Evolutionary conservation across 345 rosid genomes (phyloP).

Genomic region (Gossypium raimondii): DNA sequence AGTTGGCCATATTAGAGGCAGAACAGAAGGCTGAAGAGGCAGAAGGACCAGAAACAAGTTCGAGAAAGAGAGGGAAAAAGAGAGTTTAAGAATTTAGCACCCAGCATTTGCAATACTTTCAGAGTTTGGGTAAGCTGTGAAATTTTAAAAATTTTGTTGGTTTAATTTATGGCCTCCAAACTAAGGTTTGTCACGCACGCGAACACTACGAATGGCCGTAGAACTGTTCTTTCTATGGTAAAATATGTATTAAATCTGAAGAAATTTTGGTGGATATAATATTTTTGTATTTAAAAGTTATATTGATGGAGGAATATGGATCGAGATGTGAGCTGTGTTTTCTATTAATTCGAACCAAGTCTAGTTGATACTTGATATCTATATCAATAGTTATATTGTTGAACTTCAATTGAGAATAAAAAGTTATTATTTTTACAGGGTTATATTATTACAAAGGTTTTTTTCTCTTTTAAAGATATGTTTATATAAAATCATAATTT

Average conservation of each 20-base stretch:
- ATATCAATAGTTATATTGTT: too few relatives aligned
- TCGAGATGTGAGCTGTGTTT: too few relatives aligned
- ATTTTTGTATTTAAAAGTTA: background rate
- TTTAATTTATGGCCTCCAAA: background rate
- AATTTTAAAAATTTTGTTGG: background rate
- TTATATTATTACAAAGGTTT: too few relatives aligned
- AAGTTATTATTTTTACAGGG: too few relatives aligned
- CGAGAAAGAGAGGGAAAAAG: slow-evolving; percentile 65
- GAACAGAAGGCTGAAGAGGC: slow-evolving; percentile 96
- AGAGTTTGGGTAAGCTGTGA: background rate
- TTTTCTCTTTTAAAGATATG: too few relatives aligned
- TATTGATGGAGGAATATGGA: background rate
- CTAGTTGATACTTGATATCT: too few relatives aligned
- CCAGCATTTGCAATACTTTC: background rate
- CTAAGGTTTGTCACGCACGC: background rate
- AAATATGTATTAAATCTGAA: background rate
- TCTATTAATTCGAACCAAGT: too few relatives aligned
- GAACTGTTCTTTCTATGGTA: background rate
- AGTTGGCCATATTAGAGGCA: slow-evolving; percentile 81
- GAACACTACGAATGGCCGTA: background rate
- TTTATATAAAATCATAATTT: too few relatives aligned
- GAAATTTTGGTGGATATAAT: background rate
- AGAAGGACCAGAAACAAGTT: slow-evolving; percentile 65
- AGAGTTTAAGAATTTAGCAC: slow-evolving; percentile 20
- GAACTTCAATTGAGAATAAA: too few relatives aligned